Base-by-base conservation (phyloP, 257 asterid genomes). In the Lithospermum erythrorhizon region DNA sequence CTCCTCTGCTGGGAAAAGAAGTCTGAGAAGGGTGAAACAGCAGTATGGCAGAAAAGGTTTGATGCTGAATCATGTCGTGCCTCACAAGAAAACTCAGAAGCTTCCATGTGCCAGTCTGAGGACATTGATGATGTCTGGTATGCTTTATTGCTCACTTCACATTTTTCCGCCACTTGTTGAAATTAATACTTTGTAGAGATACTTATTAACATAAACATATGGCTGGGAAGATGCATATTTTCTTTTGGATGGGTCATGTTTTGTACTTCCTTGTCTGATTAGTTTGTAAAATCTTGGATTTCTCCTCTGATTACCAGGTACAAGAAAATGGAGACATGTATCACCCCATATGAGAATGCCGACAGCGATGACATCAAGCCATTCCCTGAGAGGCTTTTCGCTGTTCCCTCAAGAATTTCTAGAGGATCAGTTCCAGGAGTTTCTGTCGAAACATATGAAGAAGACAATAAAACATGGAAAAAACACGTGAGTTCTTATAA, bases 1-100 rank as follows among this genome's bases (percentile, higher is more conserved):
- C 87, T 72, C 72, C 98, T 90, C 54, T 90, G 98, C 85, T 90
- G 98, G 98, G 83, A 83, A 79, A 90, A 90, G 82, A 84, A 65
- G 71, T 85, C 94, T 0, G 96, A 90, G 85, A 81, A 79, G 61
- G 94, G 88, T 58, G 98, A 90, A 82, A 90, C 76, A 58, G 96
- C 96, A 20, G 66, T 90, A 61, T 90, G 96, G 96, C 94, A 79
- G 84, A 90, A 90, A 85, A 85, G 85, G 64, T 72, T 82, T 67
- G 96, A 90, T 74, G 67, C 93, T 5, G 83, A 79, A 52, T 55
- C 95, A 58, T 90, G 98, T 62, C 96, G 82, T 70, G 78, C 93
- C 57, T 74, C 78, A 77, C 95, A 82, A 81, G 89, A 85, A 68
- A 79, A 69, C 75, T 68, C 94, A 58, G 94, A 81, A 61, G 87